A percentile compares a stretch with the other conserved stretches of the same genome.
These are phyloP conservation scores for Macadamia integrifolia DNA, from an alignment of 164 flowering plant genomes.

Conservation along the genomic window DNA sequence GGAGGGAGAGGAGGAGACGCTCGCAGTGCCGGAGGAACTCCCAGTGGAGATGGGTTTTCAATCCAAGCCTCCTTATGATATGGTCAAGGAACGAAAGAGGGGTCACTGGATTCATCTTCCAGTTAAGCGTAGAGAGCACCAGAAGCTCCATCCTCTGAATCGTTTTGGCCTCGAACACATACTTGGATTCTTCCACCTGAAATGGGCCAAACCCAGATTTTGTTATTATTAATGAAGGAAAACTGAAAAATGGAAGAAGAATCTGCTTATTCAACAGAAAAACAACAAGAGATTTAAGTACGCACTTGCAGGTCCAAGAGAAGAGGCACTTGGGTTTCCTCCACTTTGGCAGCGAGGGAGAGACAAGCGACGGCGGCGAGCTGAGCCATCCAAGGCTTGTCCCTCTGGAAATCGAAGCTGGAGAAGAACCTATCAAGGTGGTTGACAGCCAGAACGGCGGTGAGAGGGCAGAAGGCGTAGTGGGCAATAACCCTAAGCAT, in stretches of 20 bases:
- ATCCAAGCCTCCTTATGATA: constrained; percentile 52
- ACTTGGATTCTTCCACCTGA: constrained; percentile 60
- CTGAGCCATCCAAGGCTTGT: constrained; percentile 86
- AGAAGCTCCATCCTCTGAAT: constrained; percentile 86
- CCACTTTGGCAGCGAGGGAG: constrained; percentile 85
- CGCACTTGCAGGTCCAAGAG: constrained; percentile 75
- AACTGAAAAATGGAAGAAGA: background rate
- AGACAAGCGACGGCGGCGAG: constrained; percentile 82
- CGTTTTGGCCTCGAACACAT: constrained; percentile 68
- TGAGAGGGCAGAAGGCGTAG: constrained; percentile 57
- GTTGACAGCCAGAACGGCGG: constrained; percentile 70
- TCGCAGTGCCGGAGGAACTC: constrained; percentile 58
- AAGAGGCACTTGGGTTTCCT: constrained; percentile 80
- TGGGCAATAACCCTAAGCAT: constrained; percentile 53
- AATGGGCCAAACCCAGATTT: constrained; percentile 1
- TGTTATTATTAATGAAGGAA: too few relatives aligned
- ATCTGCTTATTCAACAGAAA: too few relatives aligned
- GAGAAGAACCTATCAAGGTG: constrained; percentile 67
- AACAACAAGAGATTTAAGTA: background rate
- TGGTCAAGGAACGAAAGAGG: constrained; percentile 73
- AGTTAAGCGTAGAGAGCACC: constrained; percentile 65
- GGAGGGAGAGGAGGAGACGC: constrained; percentile 36
- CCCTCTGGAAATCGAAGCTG: constrained; percentile 38
- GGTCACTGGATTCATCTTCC: constrained; percentile 89
- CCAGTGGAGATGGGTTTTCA: constrained; percentile 41